Base-by-base conservation (phyloP, 495 filamentous ascomycete species). In the Hypoxylon trugodes region DNA sequence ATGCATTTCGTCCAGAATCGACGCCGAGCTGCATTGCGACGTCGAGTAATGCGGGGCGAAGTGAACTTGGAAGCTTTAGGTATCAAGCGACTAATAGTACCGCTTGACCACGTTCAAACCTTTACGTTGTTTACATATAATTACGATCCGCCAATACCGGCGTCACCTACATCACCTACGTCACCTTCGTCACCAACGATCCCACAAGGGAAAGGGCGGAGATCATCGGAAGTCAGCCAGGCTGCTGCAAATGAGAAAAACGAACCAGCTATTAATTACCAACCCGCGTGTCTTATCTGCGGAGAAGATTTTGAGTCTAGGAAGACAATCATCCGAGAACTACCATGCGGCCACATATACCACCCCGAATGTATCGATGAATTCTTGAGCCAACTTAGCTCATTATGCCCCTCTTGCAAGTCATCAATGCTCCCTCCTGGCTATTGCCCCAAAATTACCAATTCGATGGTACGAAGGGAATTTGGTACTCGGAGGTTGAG, bases 311-410 rank as follows among this genome's bases (percentile, higher is more conserved):
- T 90, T 70, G 80, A 86, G 19, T 83, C 87, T 13, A 81, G 82
- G 6, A 68, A 71, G 12, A 88, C 92, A 0, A 82, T 82, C 18
- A 90, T 97, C 57, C 89, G 92, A 32, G 90, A 96, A 72, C 79
- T 97, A 3, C 87, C 90, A 0, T 98, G 94, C 63, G 84, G 89
- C 0, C 94, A 98, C 70, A 93, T 97, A 53, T 98, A 92, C 75
- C 92, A 98, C 52, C 87, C 91, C 2, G 87, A 87, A 36, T 98
- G 94, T 72, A 91, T 98, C 64, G 92, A 97, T 69, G 78, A 83
- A 8, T 93, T 92, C 62, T 78, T 97, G 36, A 76, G 78, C 42
- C 76, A 84, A 33, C 85, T 83, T 66, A 92, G 88, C 70, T 90
- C 87, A 35, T 81, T 96, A 9, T 98, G 94, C 67, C 94, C 94